Percentiles rank a stretch among this genome's conserved stretches.
phyloP scores from a whole-genome alignment of 2,329 filamentous ascomycete genomes.

The Sclerotinia minor region DNA sequence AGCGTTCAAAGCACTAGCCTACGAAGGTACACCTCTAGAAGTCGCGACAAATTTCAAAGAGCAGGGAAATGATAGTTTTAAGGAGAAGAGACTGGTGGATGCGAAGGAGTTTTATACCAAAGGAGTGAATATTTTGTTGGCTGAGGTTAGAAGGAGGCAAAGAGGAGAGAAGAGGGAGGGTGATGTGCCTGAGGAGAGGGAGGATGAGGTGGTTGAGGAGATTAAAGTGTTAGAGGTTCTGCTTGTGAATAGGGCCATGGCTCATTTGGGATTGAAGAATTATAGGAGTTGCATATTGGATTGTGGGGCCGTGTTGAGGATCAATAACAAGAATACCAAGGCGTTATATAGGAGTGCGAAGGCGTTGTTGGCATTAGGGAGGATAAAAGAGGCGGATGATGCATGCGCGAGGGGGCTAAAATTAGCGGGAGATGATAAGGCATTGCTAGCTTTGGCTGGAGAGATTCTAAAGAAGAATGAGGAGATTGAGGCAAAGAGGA shows the following conservation, averaged over 20 bases:
- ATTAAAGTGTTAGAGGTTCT: constrained; percentile 69
- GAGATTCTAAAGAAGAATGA: constrained; percentile 64
- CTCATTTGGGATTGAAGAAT: constrained; percentile 85
- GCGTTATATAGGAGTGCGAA: constrained; percentile 83
- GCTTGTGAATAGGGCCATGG: constrained; percentile 84
- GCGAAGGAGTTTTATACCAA: constrained; percentile 91
- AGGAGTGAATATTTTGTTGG: constrained; percentile 70
- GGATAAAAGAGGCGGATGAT: constrained; percentile 77
- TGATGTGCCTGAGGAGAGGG: constrained; percentile 45
- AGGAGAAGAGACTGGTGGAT: constrained; percentile 70
- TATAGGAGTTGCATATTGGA: constrained; percentile 84
- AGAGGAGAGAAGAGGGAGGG: constrained; percentile 46
- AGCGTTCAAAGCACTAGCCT: constrained; percentile 84
- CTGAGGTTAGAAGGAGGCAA: constrained; percentile 59
- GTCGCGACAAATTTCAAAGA: constrained; percentile 83
- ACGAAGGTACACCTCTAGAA: constrained; percentile 86
- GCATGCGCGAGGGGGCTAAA: constrained; percentile 71
- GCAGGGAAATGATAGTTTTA: constrained; percentile 87
- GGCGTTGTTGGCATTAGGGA: constrained; percentile 77
- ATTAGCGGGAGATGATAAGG: constrained; percentile 68
- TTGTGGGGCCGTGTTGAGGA: constrained; percentile 73
- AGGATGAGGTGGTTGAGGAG: constrained; percentile 49
- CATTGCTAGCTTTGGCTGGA: constrained; percentile 61
- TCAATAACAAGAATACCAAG: constrained; percentile 83
- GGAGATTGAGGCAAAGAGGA: constrained; percentile 55